These are phyloP conservation scores for Fraxinus ornus DNA, from an alignment of 305 asterid species.

Conservation along the genomic window DNA sequence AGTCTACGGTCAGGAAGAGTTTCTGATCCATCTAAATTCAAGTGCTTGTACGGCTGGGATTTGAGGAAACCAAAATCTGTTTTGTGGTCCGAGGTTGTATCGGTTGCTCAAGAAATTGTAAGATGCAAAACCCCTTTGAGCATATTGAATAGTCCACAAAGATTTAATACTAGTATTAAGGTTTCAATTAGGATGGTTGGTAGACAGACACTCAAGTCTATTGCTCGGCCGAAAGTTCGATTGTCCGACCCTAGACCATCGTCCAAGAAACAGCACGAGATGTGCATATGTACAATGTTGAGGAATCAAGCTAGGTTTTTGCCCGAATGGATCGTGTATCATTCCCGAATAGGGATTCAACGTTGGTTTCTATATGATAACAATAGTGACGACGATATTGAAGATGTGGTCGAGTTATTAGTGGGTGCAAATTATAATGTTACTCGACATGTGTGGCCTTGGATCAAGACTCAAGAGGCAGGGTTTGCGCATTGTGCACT, in stretches of 20 bases:
- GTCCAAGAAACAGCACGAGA: constrained; percentile 24
- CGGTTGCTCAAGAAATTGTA: constrained; percentile 63
- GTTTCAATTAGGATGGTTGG: constrained; percentile 48
- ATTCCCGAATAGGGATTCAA: constrained; percentile 50
- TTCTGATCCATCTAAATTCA: constrained; percentile 46
- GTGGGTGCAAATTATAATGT: constrained; percentile 31
- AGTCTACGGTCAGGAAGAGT: constrained; percentile 55
- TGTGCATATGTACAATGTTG: constrained; percentile 81
- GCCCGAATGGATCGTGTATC: constrained; percentile 62
- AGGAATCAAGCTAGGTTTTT: constrained; percentile 62
- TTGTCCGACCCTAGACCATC: neutral
- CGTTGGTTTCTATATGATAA: constrained; percentile 73
- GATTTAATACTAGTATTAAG: constrained; percentile 25
- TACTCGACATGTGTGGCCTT: constrained; percentile 60
- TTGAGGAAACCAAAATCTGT: constrained; percentile 23
- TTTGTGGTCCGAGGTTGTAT: constrained; percentile 41
- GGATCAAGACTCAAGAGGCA: constrained; percentile 80
- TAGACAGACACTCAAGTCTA: constrained; percentile 18
- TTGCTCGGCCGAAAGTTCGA: constrained; percentile 25
- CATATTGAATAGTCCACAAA: constrained; percentile 30
- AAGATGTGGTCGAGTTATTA: constrained; percentile 29
- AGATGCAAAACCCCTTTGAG: constrained; percentile 59
- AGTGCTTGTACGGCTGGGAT: constrained; percentile 61
- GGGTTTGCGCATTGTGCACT: constrained; percentile 73
- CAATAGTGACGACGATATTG: constrained; percentile 52